A percentile compares a stretch with the other conserved stretches of the same genome.
Conservation (phyloP, 108 stramenopile species). For the Nitzschia sp. region DNA sequence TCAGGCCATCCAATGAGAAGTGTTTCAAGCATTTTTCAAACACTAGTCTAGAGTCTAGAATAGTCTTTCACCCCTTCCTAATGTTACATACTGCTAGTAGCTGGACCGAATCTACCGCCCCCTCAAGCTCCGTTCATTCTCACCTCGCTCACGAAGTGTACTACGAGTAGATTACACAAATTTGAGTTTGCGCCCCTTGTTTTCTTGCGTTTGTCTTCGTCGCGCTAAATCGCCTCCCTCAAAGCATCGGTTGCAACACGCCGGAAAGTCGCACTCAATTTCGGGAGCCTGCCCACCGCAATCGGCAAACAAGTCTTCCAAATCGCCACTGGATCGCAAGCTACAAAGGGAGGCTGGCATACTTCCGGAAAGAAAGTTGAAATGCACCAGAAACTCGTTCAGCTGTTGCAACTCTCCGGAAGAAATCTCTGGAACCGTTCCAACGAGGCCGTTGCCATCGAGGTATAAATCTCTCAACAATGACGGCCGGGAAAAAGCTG, state of each 20-base stretch:
- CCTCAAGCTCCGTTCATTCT: too few relatives aligned
- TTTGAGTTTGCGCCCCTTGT: too few relatives aligned
- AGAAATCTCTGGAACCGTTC: constrained; percentile 42
- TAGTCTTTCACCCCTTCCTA: too few relatives aligned
- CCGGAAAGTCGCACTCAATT: constrained; percentile 46
- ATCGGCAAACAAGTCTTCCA: constrained; percentile 49
- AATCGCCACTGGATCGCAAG: constrained; percentile 23
- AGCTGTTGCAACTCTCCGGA: constrained; percentile 26
- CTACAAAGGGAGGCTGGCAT: constrained; percentile 46
- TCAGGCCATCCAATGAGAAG: too few relatives aligned
- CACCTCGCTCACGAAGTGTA: too few relatives aligned
- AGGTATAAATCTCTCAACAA: constrained; percentile 51
- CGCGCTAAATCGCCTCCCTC: constrained; percentile 16
- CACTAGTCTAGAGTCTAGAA: too few relatives aligned
- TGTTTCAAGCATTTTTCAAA: too few relatives aligned
- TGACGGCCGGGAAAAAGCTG: constrained; percentile 21
- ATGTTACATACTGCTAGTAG: too few relatives aligned
- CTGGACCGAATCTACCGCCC: too few relatives aligned
- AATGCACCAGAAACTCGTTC: constrained; percentile 44
- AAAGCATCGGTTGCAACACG: constrained; percentile 56
- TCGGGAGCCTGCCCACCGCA: constrained; percentile 40
- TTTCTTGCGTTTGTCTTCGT: not conserved
- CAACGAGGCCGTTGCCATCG: constrained; percentile 58
- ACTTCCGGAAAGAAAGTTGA: constrained; percentile 40
- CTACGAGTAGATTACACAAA: too few relatives aligned